A percentile compares a stretch with the other conserved stretches of the same genome.
Conservation (phyloP, 2,329 filamentous ascomycete species). For the Aschersonia sp. region DNA sequence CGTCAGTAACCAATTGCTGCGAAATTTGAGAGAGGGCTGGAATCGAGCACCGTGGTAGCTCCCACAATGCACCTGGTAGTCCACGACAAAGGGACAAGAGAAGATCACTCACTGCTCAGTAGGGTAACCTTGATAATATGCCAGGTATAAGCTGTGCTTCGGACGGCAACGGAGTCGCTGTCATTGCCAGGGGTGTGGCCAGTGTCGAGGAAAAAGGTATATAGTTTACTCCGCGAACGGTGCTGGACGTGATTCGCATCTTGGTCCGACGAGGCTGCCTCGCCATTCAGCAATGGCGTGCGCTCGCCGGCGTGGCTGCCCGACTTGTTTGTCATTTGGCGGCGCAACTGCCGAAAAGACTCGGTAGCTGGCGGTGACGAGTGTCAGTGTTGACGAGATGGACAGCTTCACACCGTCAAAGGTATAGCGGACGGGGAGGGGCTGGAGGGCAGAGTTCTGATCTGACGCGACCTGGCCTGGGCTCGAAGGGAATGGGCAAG, state of each 20-base stretch:
- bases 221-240: slow-evolving; percentile 10
- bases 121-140: slow-evolving; percentile 43
- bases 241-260: slow-evolving; percentile 8
- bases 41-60: too few relatives aligned
- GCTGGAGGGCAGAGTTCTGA: too few relatives aligned
- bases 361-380: slow-evolving; percentile 2
- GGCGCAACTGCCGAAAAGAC: slow-evolving; percentile 5
- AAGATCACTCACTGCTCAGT: slow-evolving; percentile 36
- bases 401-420: too few relatives aligned
- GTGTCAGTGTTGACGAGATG: neutral
- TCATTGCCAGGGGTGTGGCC: slow-evolving; percentile 36
- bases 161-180: slow-evolving; percentile 29
- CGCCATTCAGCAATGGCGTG: slow-evolving; percentile 27
- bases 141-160: slow-evolving; percentile 32
- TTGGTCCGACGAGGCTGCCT: slow-evolving; percentile 11
- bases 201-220: slow-evolving; percentile 33
- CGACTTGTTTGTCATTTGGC: slow-evolving; percentile 18
- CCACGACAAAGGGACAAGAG: too few relatives aligned
- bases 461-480: too few relatives aligned
- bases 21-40: neutral
- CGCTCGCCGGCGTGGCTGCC: slow-evolving; percentile 18
- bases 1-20: neutral
- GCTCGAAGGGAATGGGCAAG: too few relatives aligned
- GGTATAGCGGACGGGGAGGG: too few relatives aligned
- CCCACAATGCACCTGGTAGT: too few relatives aligned